Evolutionary conservation across 1,139 yeast species (phyloP).

Genomic region (Hanseniaspora sp.): DNA sequence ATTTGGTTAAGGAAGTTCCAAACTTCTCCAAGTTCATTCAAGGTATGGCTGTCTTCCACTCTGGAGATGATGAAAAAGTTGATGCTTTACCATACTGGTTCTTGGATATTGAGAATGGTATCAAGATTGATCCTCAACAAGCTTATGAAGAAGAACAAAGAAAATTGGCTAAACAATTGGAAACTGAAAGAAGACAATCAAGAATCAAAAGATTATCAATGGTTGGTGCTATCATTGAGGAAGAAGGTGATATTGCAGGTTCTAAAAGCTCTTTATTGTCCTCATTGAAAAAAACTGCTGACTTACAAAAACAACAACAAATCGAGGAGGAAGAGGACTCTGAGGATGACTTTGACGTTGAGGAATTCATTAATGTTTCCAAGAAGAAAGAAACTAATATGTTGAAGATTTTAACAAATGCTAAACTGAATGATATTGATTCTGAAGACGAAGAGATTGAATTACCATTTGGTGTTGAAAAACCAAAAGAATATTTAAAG

Average conservation of each 20-base stretch:
- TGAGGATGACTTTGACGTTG: slow-evolving; percentile 13
- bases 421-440: slow-evolving; percentile 47
- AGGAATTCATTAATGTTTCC: slow-evolving; percentile 5
- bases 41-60: slow-evolving; percentile 76
- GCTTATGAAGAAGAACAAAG: slow-evolving; percentile 50
- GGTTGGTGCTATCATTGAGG: slow-evolving; percentile 13
- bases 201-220: slow-evolving; percentile 31
- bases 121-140: slow-evolving; percentile 62
- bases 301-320: slow-evolving; percentile 30
- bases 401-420: slow-evolving; percentile 27
- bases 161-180: slow-evolving; percentile 36
- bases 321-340: slow-evolving; percentile 20
- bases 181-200: slow-evolving; percentile 38
- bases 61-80: slow-evolving; percentile 73
- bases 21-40: slow-evolving; percentile 82
- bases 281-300: slow-evolving; percentile 32
- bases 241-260: slow-evolving; percentile 10
- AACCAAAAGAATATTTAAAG: slow-evolving; percentile 68
- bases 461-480: slow-evolving; percentile 78
- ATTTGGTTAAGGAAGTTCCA: slow-evolving; percentile 81
- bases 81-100: slow-evolving; percentile 92
- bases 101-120: slow-evolving; percentile 76
- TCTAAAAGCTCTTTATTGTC: slow-evolving; percentile 26
- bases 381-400: slow-evolving; percentile 21
- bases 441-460: slow-evolving; percentile 82